A percentile compares a stretch with the other conserved stretches of the same genome.
These are phyloP conservation scores for Paraconiothyrium brasiliense DNA, from an alignment of 2,329 filamentous ascomycete genomes.

Conservation along the genomic window DNA sequence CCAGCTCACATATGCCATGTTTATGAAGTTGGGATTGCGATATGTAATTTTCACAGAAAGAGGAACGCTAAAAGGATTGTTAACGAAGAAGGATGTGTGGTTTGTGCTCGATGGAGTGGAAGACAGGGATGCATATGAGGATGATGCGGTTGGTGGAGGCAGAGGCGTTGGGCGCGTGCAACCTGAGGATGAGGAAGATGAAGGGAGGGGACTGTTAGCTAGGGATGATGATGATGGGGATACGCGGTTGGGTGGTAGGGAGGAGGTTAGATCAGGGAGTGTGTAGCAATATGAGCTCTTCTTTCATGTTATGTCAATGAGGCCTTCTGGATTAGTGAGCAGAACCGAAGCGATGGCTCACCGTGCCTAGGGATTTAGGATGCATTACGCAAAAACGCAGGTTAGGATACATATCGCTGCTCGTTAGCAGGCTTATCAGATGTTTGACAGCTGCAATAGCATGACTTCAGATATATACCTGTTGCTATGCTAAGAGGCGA, in stretches of 20 bases:
- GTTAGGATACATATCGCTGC: too few relatives aligned
- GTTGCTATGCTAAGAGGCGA: too few relatives aligned
- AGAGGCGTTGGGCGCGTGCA: slow-evolving; percentile 48
- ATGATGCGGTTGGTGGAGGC: slow-evolving; percentile 47
- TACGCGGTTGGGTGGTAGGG: slow-evolving; percentile 26
- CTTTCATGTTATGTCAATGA: too few relatives aligned
- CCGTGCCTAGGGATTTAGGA: too few relatives aligned
- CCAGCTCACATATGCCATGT: slow-evolving; percentile 88
- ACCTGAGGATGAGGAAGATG: slow-evolving; percentile 44
- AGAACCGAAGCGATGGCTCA: too few relatives aligned
- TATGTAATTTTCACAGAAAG: slow-evolving; percentile 89
- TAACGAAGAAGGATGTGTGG: slow-evolving; percentile 99
- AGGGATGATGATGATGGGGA: slow-evolving; percentile 38
- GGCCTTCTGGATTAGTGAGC: too few relatives aligned
- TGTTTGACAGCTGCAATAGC: too few relatives aligned
- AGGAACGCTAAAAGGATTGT: slow-evolving; percentile 80
- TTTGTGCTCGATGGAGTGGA: slow-evolving; percentile 77
- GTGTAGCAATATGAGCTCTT: background rate
- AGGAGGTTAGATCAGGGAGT: slow-evolving; percentile 11
- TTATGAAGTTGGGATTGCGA: slow-evolving; percentile 89
- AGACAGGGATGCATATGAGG: slow-evolving; percentile 41
- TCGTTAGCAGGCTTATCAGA: too few relatives aligned
- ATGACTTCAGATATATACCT: too few relatives aligned
- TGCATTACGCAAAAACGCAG: too few relatives aligned
- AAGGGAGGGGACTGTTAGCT: slow-evolving; percentile 52